Conservation (phyloP, 1,284 basidiomycete species). For the Sanghuangporus weigelae region DNA sequence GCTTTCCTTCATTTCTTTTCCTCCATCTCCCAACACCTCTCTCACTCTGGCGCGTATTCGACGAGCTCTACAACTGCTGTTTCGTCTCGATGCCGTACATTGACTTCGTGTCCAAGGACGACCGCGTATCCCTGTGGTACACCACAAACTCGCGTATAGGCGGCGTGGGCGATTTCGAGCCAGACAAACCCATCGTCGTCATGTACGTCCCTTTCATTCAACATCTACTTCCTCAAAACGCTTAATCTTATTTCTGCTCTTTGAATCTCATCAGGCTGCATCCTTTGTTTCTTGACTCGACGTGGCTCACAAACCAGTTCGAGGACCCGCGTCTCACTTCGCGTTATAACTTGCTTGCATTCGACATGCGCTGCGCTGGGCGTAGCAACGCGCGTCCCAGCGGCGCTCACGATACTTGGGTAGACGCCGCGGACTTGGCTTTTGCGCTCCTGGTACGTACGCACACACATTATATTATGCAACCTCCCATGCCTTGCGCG, state of each 20-base stretch:
- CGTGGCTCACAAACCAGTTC: constrained; percentile 63
- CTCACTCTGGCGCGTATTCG: neutral
- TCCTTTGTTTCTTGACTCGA: constrained; percentile 60
- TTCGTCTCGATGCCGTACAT: constrained; percentile 62
- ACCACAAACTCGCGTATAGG: constrained; percentile 50
- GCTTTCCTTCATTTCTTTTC: neutral
- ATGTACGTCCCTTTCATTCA: constrained; percentile 28
- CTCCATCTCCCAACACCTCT: neutral
- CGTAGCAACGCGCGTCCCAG: constrained; percentile 48
- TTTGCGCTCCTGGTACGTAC: constrained; percentile 52
- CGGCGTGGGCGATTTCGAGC: constrained; percentile 62
- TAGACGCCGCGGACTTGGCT: constrained; percentile 69
- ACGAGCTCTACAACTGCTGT: neutral
- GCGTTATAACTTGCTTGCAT: constrained; percentile 62
- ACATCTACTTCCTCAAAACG: neutral
- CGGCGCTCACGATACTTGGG: constrained; percentile 62
- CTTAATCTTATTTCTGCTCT: neutral
- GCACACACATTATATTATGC: too few relatives aligned
- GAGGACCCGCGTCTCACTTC: constrained; percentile 55
- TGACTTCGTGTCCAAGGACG: constrained; percentile 54
- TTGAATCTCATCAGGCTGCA: constrained; percentile 35
- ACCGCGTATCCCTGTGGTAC: constrained; percentile 69
- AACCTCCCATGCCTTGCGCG: neutral
- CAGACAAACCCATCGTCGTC: constrained; percentile 56
- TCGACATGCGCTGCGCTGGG: constrained; percentile 69